Base-by-base conservation (phyloP, 2,329 filamentous ascomycete genomes). In the Aspergillus thermomutatus region DNA sequence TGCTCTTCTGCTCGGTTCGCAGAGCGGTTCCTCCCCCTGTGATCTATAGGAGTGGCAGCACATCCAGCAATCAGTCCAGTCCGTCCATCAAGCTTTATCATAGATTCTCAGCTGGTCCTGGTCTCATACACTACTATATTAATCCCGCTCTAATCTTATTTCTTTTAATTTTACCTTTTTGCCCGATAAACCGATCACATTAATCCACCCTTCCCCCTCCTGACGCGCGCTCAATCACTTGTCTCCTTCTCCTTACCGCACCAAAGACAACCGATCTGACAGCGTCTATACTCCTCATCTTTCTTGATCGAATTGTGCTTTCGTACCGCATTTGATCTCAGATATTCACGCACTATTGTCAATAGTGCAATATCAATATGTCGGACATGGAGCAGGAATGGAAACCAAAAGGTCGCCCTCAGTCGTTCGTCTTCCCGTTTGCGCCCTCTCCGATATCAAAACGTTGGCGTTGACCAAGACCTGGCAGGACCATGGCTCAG, bases 361-460 rank as follows among this genome's bases (percentile, higher is more conserved):
- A n/a, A 48, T n/a, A 49, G 47, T 52, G 41, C 66, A 70, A 61
- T 17, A 77, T 77, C 66, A 70, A 61, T 17, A 77, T 77, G 75
- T 78, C 87, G 63, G 87, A 90, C 78, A 83, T 83, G 64, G 87
- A 90, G 71, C 83, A 83, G 69, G 87, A 90, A 77, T 93, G 89
- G 89, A 86, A 91, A 83, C 88, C 90, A 66, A 92, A 80, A 71
- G 85, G 83, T 69, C 88, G 91, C 63, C 91, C 91, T 64, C 89
- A 93, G 79, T 94, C 91, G 90, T 94, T 81, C 75, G 90, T 85
- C 56, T 61, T 62, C 59, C 58, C 57, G 57, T 58, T 50, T 54
- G 27, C 51, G 55, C 55, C 54, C 53, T 34, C 21, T 52, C 23
- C 21, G 6, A 51, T 55, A 37, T 31, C 52, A 51, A 43, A 56